phyloP scores from a whole-genome alignment of 1,139 yeast genomes.

The Tardiomyces blankii region DNA sequence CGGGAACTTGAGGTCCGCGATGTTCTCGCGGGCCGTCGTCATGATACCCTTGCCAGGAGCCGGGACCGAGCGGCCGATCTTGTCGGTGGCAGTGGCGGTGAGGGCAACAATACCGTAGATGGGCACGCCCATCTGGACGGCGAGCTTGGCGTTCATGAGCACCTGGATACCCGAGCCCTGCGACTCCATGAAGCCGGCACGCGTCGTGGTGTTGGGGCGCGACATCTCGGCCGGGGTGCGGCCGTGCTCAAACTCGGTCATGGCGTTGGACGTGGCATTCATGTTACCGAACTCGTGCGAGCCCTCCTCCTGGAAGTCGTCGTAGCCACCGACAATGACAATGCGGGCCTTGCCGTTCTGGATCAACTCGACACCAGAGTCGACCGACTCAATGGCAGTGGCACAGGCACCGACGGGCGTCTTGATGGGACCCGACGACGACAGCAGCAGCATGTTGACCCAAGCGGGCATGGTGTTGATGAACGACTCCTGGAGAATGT shows the following conservation, averaged over 20 bases:
- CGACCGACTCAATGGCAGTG: slow-evolving; percentile 95
- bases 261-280: slow-evolving; percentile 93
- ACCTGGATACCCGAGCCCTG: slow-evolving; percentile 99
- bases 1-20: slow-evolving; percentile 64
- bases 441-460: slow-evolving; percentile 94
- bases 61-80: slow-evolving; percentile 97
- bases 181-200: slow-evolving; percentile 98
- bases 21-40: slow-evolving; percentile 94
- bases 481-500: slow-evolving; percentile 93
- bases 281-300: slow-evolving; percentile 96
- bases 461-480: slow-evolving; percentile 99
- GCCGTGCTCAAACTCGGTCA: slow-evolving; percentile 83
- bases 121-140: slow-evolving; percentile 97
- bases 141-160: slow-evolving; percentile 89
- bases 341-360: slow-evolving; percentile 89
- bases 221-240: slow-evolving; percentile 99
- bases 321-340: slow-evolving; percentile 96
- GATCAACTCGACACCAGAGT: slow-evolving; percentile 89
- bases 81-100: slow-evolving; percentile 95
- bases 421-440: slow-evolving; percentile 98
- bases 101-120: slow-evolving; percentile 90
- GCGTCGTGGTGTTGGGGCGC: slow-evolving; percentile 91
- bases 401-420: slow-evolving; percentile 99
- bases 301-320: slow-evolving; percentile 99
- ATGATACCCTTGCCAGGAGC: slow-evolving; percentile 99